Conservation (phyloP, 2,329 filamentous ascomycete genomes). For the Chrysosporium queenslandicum region DNA sequence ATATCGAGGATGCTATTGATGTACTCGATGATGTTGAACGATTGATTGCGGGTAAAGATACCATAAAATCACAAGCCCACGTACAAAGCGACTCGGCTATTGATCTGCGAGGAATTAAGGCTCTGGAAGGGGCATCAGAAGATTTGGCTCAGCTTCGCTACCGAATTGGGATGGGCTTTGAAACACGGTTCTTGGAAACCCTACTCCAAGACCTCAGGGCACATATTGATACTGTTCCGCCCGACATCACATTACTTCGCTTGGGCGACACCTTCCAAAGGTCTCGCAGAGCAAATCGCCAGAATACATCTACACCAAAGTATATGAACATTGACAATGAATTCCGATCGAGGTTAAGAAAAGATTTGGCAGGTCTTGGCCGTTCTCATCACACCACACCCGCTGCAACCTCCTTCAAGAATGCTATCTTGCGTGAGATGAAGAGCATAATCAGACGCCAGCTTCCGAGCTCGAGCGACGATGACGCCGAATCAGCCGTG, state of each 20-base stretch:
- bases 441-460: constrained; percentile 73
- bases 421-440: constrained; percentile 74
- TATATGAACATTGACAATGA: constrained; percentile 66
- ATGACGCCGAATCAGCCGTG: constrained; percentile 83
- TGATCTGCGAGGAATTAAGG: constrained; percentile 68
- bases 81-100: constrained; percentile 35
- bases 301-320: constrained; percentile 59
- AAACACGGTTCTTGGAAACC: constrained; percentile 65
- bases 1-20: constrained; percentile 69
- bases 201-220: constrained; percentile 68
- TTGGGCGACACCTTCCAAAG: constrained; percentile 73
- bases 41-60: constrained; percentile 64
- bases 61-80: constrained; percentile 24
- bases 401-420: constrained; percentile 75
- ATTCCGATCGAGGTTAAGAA: constrained; percentile 59
- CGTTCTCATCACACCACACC: constrained; percentile 68
- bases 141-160: constrained; percentile 67
- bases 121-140: constrained; percentile 66
- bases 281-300: constrained; percentile 55
- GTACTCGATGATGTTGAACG: constrained; percentile 68
- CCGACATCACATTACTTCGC: constrained; percentile 64
- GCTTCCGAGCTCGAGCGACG: constrained; percentile 84
- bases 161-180: constrained; percentile 78
- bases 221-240: constrained; percentile 66
- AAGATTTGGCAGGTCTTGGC: constrained; percentile 67